A percentile compares a stretch with the other conserved stretches of the same genome.
phyloP scores from a whole-genome alignment of 2,329 filamentous ascomycete species.

The Diaporthe batatas region DNA sequence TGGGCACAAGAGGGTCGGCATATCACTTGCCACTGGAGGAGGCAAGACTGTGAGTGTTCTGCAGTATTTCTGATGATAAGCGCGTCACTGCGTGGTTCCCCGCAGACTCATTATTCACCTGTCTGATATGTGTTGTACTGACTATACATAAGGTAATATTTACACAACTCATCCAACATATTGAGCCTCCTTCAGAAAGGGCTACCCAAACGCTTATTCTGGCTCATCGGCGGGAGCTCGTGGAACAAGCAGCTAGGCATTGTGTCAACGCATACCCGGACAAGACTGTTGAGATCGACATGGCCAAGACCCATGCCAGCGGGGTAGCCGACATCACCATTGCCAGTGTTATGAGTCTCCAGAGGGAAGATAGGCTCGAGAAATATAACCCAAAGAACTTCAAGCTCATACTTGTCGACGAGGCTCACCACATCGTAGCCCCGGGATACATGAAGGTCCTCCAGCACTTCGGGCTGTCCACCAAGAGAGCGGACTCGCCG shows the following conservation, averaged over 20 bases:
- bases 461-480: conserved; percentile 79
- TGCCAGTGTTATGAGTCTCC: conserved; percentile 89
- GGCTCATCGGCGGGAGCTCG: conserved; percentile 91
- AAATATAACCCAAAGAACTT: conserved; percentile 86
- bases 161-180: conserved; percentile 89
- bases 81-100: too few relatives aligned
- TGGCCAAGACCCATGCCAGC: conserved; percentile 82
- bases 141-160: conserved; percentile 81
- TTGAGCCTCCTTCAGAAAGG: conserved; percentile 67
- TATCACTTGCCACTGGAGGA: conserved; percentile 88
- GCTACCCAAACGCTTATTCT: conserved; percentile 88
- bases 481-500: conserved; percentile 64
- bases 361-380: conserved; percentile 78
- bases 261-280: conserved; percentile 84
- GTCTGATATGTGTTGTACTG: not conserved
- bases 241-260: conserved; percentile 92
- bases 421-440: conserved; percentile 96
- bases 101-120: not conserved
- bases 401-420: conserved; percentile 94
- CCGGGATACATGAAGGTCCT: conserved; percentile 81
- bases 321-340: conserved; percentile 92
- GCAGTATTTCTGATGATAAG: conserved; percentile 32
- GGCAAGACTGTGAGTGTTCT: conserved; percentile 80
- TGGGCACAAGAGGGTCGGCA: conserved; percentile 83
- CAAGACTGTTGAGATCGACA: conserved; percentile 89